phyloP scores from a whole-genome alignment of 148 eudicot species.

The Fagopyrum homotropicum region DNA sequence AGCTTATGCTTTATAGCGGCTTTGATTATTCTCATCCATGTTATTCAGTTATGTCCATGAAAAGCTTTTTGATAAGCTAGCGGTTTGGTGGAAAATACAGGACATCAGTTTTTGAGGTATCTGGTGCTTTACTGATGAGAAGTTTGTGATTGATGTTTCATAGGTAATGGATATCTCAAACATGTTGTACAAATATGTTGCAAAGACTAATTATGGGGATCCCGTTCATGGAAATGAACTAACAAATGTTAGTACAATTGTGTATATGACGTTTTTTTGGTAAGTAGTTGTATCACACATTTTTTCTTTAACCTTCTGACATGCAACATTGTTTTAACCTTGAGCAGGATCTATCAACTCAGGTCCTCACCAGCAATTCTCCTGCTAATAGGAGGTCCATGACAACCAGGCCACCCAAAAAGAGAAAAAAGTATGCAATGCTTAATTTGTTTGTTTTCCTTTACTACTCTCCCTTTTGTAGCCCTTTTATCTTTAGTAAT shows the following conservation, averaged over 20 bases:
- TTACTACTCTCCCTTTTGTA: background rate
- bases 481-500: background rate
- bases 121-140: background rate
- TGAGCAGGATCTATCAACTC: constrained; percentile 38
- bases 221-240: constrained; percentile 12
- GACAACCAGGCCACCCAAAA: constrained; percentile 30
- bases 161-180: constrained; percentile 79
- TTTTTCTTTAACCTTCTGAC: constrained; percentile 2
- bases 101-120: background rate
- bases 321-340: constrained; percentile 11
- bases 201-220: constrained; percentile 46
- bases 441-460: background rate
- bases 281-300: background rate
- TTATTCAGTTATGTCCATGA: background rate
- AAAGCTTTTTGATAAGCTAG: background rate
- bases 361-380: constrained; percentile 17
- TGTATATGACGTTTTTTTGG: background rate
- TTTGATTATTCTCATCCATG: background rate
- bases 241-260: background rate
- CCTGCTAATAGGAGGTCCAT: constrained; percentile 20
- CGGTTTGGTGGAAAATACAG: background rate
- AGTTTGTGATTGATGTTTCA: background rate
- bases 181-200: constrained; percentile 37
- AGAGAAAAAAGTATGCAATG: constrained; percentile 30
- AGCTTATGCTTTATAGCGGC: background rate